Evolutionary conservation across 2,329 filamentous ascomycete genomes (phyloP), one percentile per base, ranked within the genome.

Genomic region (Neofusicoccum sp.): DNA sequence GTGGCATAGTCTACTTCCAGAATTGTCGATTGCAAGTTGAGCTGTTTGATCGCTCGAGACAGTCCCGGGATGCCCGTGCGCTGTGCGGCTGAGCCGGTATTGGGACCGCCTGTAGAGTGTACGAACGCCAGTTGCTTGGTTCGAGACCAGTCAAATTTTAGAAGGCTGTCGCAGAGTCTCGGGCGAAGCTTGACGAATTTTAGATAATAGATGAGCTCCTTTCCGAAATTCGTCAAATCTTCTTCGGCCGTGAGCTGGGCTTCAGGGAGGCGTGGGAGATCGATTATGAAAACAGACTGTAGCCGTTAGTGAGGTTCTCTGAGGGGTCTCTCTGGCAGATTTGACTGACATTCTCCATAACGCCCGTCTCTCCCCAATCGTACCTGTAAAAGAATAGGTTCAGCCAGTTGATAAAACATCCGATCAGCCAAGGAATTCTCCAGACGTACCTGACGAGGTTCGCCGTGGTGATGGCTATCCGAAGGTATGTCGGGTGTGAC

Each of bases 381-480:
- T 44, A 33, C 31, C 54, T 61, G 34, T 4, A 28, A 47, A 47
- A 29, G 9, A 7, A 5, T n/a, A 1, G 41, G 22, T 22, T 60
- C 7, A 60, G 56, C n/a, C 41, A n/a, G 3, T 28, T 22, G 6
- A 6, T 3, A 12, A 4, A n/a, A 7, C 31, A 12, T 0, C 6
- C 6, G 45, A 34, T 29, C 45, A 49, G 12, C 14, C 45, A 16
- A 7, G 28, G 16, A 4, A 16, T 14, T 7, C 7, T 16, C 12
- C 31, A 16, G n/a, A 33, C 94, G 70, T 91, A 92, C 6, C 86
- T 83, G 11, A 90, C 88, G 54, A 97, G 80, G 70, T 99, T 99
- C 1, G 93, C 95, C 3, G 89, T 94, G 0, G 95, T 93, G 1
- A 98, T 81, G 1, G 90, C 94, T 48, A 99, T 83, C 6, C 95